A percentile compares a stretch with the other conserved stretches of the same genome.
Conservation (phyloP, 345 rosid species). For the Aethionema arabicum region DNA sequence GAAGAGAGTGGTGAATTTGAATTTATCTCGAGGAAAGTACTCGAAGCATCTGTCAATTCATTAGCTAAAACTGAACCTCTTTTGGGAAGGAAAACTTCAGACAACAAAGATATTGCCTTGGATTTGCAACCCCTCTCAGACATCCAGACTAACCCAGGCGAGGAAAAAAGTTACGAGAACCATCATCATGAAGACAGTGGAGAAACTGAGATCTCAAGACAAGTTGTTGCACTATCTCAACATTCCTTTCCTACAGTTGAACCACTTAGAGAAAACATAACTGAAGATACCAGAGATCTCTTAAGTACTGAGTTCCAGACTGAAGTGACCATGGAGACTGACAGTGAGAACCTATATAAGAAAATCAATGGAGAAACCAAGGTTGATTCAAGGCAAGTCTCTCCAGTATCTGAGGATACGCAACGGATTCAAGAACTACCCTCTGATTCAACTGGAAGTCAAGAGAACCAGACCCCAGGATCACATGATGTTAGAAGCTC, state of each 20-base stretch:
- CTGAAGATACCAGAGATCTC: constrained; percentile 13
- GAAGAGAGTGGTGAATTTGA: constrained; percentile 15
- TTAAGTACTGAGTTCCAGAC: constrained; percentile 8
- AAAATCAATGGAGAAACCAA: constrained; percentile 17
- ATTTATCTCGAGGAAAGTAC: constrained; percentile 7
- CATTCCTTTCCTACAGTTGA: constrained; percentile 15
- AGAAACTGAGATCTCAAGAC: constrained; percentile 22
- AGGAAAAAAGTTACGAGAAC: no score
- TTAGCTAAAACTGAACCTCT: constrained; percentile 14
- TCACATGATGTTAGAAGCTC: constrained; percentile 37
- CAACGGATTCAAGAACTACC: constrained; percentile 32
- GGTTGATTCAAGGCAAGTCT: constrained; percentile 18
- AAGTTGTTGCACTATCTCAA: constrained; percentile 11
- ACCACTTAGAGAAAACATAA: constrained; percentile 2
- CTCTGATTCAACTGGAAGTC: constrained; percentile 27
- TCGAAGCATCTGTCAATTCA: constrained; percentile 9
- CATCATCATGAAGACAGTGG: neutral
- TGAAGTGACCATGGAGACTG: constrained; percentile 14
- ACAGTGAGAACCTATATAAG: constrained; percentile 7
- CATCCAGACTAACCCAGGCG: no score
- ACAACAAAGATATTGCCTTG: neutral
- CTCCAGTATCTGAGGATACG: constrained; percentile 30
- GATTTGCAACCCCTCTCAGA: no score
- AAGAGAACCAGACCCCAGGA: constrained; percentile 42
- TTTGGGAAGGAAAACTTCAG: constrained; percentile 10